These are phyloP conservation scores for Zostera marina DNA, from an alignment of 116 monocot genomes.

Conservation along the genomic window DNA sequence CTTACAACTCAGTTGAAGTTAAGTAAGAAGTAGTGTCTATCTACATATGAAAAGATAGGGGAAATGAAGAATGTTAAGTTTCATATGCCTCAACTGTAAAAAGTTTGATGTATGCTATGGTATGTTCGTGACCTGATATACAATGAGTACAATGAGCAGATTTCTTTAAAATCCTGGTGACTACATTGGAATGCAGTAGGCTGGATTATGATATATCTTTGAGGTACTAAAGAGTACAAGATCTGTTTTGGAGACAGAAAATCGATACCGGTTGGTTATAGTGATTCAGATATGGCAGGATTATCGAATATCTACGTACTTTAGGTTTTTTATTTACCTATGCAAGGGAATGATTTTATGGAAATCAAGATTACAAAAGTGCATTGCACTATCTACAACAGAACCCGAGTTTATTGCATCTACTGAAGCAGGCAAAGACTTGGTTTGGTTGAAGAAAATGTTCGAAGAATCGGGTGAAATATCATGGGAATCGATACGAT, in stretches of 20 bases:
- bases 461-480: no score
- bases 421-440: no score
- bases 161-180: not conserved
- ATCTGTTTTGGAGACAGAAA: not conserved
- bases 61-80: not conserved
- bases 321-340: no score
- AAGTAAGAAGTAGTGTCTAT: not conserved
- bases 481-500: no score
- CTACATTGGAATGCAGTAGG: not conserved
- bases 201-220: not conserved
- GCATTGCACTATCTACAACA: no score
- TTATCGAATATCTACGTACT: no score
- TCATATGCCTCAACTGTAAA: not conserved
- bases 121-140: not conserved
- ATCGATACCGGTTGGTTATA: no score
- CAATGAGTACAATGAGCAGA: not conserved
- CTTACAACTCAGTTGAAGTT: not conserved
- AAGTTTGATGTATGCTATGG: not conserved
- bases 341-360: no score
- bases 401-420: no score
- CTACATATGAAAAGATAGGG: not conserved
- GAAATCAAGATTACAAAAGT: no score
- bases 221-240: not conserved
- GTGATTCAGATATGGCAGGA: no score
- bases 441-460: no score